Percentiles rank a stretch among this genome's conserved stretches.
These are phyloP conservation scores for Cyberlindnera maritima DNA, from an alignment of 805 yeast genomes.

Conservation along the genomic window DNA sequence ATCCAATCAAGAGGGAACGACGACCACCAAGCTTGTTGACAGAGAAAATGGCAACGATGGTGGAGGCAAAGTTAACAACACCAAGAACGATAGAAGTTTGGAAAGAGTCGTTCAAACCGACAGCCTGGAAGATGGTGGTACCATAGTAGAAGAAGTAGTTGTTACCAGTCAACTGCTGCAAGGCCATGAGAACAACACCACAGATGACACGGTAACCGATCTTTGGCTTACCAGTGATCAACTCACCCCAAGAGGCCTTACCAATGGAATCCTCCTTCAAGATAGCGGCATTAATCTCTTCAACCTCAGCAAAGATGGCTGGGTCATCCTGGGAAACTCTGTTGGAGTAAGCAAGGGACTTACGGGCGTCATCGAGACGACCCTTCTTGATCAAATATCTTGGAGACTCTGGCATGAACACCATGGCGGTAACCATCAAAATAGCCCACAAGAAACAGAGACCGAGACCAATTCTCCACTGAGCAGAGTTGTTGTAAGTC, in stretches of 20 bases:
- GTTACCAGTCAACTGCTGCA: conserved; percentile 69
- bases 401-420: conserved; percentile 71
- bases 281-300: conserved; percentile 56
- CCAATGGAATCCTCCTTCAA: conserved; percentile 62
- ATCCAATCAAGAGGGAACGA: conserved; percentile 46
- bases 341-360: conserved; percentile 57
- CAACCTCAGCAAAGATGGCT: conserved; percentile 54
- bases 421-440: conserved; percentile 35
- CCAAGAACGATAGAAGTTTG: conserved; percentile 58
- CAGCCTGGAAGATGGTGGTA: conserved; percentile 58
- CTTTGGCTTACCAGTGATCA: conserved; percentile 66
- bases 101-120: conserved; percentile 56
- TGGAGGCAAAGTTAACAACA: conserved; percentile 57
- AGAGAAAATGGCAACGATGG: conserved; percentile 46
- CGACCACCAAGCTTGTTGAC: conserved; percentile 57
- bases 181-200: conserved; percentile 55
- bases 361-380: conserved; percentile 59
- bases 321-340: conserved; percentile 52
- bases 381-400: conserved; percentile 57
- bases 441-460: conserved; percentile 48
- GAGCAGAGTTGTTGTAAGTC: conserved; percentile 57
- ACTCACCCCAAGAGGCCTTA: conserved; percentile 61
- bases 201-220: conserved; percentile 43
- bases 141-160: conserved; percentile 69
- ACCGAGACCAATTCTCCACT: conserved; percentile 75